Evolutionary conservation across 352 stramenopile species (phyloP), one percentile per base, ranked within the genome.

Genomic region (Globisporangium alternatum): DNA sequence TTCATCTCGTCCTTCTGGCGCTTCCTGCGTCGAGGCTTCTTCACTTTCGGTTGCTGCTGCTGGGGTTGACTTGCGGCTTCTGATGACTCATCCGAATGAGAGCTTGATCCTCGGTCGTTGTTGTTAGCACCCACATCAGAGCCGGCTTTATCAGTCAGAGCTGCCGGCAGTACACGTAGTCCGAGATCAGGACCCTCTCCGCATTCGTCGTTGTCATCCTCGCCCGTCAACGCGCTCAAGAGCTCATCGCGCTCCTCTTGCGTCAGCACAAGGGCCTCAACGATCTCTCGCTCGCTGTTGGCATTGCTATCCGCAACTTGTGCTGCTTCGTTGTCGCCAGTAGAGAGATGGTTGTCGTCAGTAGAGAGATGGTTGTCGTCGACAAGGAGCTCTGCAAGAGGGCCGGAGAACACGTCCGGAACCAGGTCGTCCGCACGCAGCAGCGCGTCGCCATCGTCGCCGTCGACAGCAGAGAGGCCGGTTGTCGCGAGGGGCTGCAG

Each of bases 1-100:
- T 65, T 35, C 48, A 76, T 53, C 54, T 78, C 72, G 28, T 76
- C 72, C 37, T 76, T 76, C 12, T 66, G 59, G 37, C 67, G 69
- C 66, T 75, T 69, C 28, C 45, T 13, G 25, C 45, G 45, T 6
- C 45, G 45, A 21, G 45, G 45, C 10, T 53, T 53, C 10, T 31
- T 19, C 45, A 15, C 45, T 53, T 53, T 53, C 21, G n/a, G n/a
- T n/a, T 31, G 45, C 22, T 28, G 10, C 21, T 52, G 45, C 21
- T 52, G 45, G 21, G 45, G 8, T 8, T 52, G 21, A 13, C 0
- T 12, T 30, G n/a, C 45, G n/a, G 44, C 12, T 51, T 51, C 22
- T 51, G 44, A 30, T 28, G 44, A 12, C 44, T 51, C n/a, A 19
- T 39, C 35, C 9, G 35, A 39, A 39, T 39, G 7, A 1, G 35